Percentiles rank a stretch among this genome's conserved stretches.
These are phyloP conservation scores for Verticillium tricorpus DNA, from an alignment of 2,329 filamentous ascomycete genomes.

Conservation along the genomic window DNA sequence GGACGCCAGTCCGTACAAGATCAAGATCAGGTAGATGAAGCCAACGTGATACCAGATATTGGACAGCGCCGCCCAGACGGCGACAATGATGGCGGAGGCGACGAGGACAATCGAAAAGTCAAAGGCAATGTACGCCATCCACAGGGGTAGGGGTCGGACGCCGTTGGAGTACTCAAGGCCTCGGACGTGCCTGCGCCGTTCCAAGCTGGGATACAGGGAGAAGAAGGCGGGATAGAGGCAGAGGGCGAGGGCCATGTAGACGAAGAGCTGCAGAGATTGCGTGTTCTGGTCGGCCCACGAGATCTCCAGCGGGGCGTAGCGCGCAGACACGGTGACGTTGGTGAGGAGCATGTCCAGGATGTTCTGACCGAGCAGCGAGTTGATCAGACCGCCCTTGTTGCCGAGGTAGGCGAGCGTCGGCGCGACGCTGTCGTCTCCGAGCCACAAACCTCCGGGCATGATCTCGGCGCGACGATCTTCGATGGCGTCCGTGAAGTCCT, in stretches of 20 bases:
- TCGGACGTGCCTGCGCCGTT: conserved; percentile 73
- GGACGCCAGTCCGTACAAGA: conserved; percentile 67
- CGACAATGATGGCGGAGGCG: conserved; percentile 60
- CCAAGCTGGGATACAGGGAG: conserved; percentile 80
- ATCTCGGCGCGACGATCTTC: conserved; percentile 59
- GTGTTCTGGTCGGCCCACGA: conserved; percentile 61
- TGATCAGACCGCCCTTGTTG: conserved; percentile 51
- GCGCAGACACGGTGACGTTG: conserved; percentile 64
- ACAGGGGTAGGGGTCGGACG: conserved; percentile 74
- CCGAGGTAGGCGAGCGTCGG: conserved; percentile 70
- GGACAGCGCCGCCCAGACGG: conserved; percentile 63
- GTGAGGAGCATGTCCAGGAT: conserved; percentile 61
- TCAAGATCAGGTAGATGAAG: conserved; percentile 69
- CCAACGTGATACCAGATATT: conserved; percentile 71
- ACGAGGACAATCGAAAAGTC: conserved; percentile 72
- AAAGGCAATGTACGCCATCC: conserved; percentile 77
- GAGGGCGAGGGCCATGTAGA: conserved; percentile 78
- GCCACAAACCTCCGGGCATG: conserved; percentile 75
- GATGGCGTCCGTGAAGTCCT: conserved; percentile 66
- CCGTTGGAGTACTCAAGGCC: conserved; percentile 90
- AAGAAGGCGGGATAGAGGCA: conserved; percentile 82
- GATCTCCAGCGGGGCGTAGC: conserved; percentile 70
- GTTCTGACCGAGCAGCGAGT: conserved; percentile 61
- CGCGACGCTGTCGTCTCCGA: conserved; percentile 54
- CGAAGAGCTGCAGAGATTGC: conserved; percentile 70